Base-by-base conservation (phyloP, 495 filamentous ascomycete genomes). In the Aspergillus indologenus region DNA sequence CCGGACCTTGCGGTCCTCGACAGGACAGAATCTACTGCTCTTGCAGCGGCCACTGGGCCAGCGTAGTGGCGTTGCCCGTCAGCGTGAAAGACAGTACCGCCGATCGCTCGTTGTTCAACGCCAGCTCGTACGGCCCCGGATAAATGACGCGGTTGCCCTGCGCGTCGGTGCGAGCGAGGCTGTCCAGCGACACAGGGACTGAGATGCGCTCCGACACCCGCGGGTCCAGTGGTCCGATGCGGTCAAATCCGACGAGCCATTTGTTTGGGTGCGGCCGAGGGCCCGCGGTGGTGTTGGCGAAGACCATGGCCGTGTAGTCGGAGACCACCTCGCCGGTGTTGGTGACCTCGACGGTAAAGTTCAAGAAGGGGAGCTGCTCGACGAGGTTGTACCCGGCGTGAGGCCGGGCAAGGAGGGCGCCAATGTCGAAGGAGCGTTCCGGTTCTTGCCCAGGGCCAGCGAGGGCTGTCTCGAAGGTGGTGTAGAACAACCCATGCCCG, bases 211-310 rank as follows among this genome's bases (percentile, higher is more conserved):
- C 66, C 24, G 70, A 51, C 24, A 70, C 51, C 60, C 0, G 58
- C 68, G 5, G 70, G n/a, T n/a, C n/a, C n/a, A n/a, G n/a, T n/a
- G n/a, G n/a, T n/a, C n/a, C 69, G 8, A 87, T 58, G n/a, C 87
- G 76, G 15, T 77, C 74, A 56, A 86, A 90, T 0, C 81, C 77
- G 4, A 83, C 83, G 0, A 90, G 75, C 65, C 79, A 79, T 68
- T 89, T 89, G 58, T 82, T 81, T 5, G 87, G 86, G 54, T 83
- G 74, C 4, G 87, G 87, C 53, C 64, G 61, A 0, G 86, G 87
- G 0, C 87, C 87, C 1, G 75, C 73, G 6, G 75, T 75, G 20
- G 48, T 51, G 15, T 80, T 73, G 17, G 80, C 60, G 66, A 87
- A 90, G 0, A 69, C 71, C 48, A 90, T 74, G 7, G 76, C 80